phyloP scores from a whole-genome alignment of 2,329 filamentous ascomycete genomes.

The Knufia fluminis region DNA sequence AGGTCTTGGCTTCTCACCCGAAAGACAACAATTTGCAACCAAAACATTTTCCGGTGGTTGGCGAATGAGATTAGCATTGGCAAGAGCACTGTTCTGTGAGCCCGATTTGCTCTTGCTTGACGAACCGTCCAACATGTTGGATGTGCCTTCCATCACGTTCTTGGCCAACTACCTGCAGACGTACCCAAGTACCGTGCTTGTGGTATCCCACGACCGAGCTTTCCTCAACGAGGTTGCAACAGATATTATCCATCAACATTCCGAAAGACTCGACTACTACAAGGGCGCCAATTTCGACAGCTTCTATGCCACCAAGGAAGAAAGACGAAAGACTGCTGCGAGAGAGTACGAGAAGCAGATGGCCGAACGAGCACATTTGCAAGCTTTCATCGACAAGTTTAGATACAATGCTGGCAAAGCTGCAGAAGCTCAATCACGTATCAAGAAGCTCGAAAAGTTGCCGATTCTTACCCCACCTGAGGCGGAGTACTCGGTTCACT shows the following conservation, averaged over 20 bases:
- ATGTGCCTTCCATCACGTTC: conserved; percentile 98
- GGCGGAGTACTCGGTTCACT: conserved; percentile 89
- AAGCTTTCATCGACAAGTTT: conserved; percentile 99
- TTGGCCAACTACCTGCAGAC: conserved; percentile 87
- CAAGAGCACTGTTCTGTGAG: conserved; percentile 93
- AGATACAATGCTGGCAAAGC: conserved; percentile 98
- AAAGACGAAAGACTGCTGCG: conserved; percentile 91
- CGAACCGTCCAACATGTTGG: conserved; percentile 99
- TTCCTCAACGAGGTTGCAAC: conserved; percentile 99
- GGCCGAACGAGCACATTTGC: conserved; percentile 82
- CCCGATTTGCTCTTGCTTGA: conserved; percentile 91
- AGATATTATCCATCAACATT: conserved; percentile 97
- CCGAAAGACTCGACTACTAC: conserved; percentile 95
- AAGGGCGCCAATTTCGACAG: conserved; percentile 93
- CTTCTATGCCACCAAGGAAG: conserved; percentile 95
- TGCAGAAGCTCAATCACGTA: conserved; percentile 92
- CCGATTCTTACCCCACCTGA: conserved; percentile 83
- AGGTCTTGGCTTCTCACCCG: conserved; percentile 89
- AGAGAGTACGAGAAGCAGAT: conserved; percentile 99
- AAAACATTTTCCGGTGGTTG: conserved; percentile 99
- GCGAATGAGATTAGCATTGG: conserved; percentile 94
- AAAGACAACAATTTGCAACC: conserved; percentile 84
- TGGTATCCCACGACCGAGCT: conserved; percentile 96
- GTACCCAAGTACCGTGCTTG: conserved; percentile 89
- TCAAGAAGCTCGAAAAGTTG: conserved; percentile 99